Percentiles rank a stretch among this genome's conserved stretches.
Conservation (phyloP, 2,329 filamentous ascomycete genomes). For the Fusarium sp. region DNA sequence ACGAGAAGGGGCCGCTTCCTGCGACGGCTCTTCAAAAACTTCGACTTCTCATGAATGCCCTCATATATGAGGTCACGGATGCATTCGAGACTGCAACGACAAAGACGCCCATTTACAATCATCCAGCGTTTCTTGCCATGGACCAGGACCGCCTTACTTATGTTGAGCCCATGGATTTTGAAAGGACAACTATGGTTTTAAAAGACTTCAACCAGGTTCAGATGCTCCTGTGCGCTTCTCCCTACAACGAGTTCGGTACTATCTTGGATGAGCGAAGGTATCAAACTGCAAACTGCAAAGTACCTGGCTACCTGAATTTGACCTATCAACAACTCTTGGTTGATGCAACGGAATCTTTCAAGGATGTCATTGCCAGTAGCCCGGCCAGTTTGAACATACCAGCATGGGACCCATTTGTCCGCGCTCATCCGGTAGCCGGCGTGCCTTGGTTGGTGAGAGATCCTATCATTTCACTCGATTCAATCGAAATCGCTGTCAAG, state of each 20-base stretch:
- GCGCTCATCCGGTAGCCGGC: not conserved
- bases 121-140: constrained; percentile 33
- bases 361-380: constrained; percentile 16
- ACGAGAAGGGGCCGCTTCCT: constrained; percentile 11
- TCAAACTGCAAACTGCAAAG: not conserved
- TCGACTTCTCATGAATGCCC: constrained; percentile 40
- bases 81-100: constrained; percentile 31
- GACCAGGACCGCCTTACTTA: constrained; percentile 59
- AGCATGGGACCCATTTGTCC: constrained; percentile 26
- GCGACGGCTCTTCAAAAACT: constrained; percentile 38
- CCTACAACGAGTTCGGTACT: constrained; percentile 53
- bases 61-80: constrained; percentile 36
- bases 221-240: constrained; percentile 52
- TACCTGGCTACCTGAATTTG: not conserved
- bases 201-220: constrained; percentile 34
- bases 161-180: constrained; percentile 51
- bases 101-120: not conserved
- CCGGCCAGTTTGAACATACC: constrained; percentile 5
- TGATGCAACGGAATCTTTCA: constrained; percentile 23
- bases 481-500: constrained; percentile 44
- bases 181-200: constrained; percentile 22
- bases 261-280: constrained; percentile 33
- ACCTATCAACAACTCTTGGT: constrained; percentile 13
- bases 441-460: not conserved
- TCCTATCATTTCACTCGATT: constrained; percentile 41